Conservation (phyloP, 148 eudicot species). For the Spergularia marina region DNA sequence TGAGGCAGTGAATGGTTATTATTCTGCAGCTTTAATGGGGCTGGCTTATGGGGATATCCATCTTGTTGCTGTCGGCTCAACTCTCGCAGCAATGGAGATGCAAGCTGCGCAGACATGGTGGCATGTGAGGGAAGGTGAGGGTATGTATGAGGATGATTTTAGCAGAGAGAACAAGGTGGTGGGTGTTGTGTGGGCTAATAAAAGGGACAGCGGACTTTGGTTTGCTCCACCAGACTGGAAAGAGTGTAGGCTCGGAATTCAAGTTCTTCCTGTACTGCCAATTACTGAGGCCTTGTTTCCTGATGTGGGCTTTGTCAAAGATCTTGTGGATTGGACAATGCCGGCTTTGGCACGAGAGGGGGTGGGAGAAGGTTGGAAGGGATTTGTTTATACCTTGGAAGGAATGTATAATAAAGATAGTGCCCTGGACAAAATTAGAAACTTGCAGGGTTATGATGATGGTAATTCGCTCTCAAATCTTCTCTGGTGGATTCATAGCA, state of each 20-base stretch:
- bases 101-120: slow-evolving; percentile 83
- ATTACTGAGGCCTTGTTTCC: slow-evolving; percentile 66
- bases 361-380: slow-evolving; percentile 92
- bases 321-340: slow-evolving; percentile 70
- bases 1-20: slow-evolving; percentile 86
- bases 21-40: slow-evolving; percentile 89
- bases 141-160: slow-evolving; percentile 53
- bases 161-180: slow-evolving; percentile 53
- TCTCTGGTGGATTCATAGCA: slow-evolving; percentile 83
- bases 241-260: slow-evolving; percentile 86
- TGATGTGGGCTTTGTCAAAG: slow-evolving; percentile 48
- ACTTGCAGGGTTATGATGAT: slow-evolving; percentile 64
- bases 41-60: slow-evolving; percentile 81
- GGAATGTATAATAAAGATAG: slow-evolving; percentile 59
- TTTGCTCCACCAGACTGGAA: slow-evolving; percentile 78
- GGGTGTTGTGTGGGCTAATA: slow-evolving; percentile 78
- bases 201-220: slow-evolving; percentile 84
- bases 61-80: slow-evolving; percentile 63
- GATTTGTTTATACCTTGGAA: slow-evolving; percentile 68
- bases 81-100: slow-evolving; percentile 69
- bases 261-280: slow-evolving; percentile 66
- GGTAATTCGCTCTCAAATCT: slow-evolving; percentile 77
- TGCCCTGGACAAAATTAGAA: slow-evolving; percentile 53
- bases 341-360: slow-evolving; percentile 66
- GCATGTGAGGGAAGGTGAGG: slow-evolving; percentile 62